Conservation (phyloP, 2,329 filamentous ascomycete genomes). For the Myriosclerotinia curreyana region DNA sequence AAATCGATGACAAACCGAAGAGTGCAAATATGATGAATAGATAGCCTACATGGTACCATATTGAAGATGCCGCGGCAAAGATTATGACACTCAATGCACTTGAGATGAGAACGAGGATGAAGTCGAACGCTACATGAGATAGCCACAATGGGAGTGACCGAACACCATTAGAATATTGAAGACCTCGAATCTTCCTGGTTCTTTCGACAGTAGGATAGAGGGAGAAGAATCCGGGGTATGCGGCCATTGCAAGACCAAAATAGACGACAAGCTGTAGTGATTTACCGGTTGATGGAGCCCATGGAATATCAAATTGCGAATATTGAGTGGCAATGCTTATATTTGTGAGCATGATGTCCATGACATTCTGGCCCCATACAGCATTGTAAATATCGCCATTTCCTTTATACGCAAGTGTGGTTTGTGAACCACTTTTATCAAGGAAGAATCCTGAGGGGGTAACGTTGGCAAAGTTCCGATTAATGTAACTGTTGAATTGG, state of each 20-base stretch:
- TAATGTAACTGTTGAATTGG: conserved; percentile 66
- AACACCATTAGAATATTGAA: conserved; percentile 92
- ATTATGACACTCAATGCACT: conserved; percentile 66
- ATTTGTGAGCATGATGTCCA: conserved; percentile 65
- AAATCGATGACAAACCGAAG: conserved; percentile 73
- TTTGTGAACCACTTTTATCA: conserved; percentile 55
- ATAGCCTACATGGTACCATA: conserved; percentile 78
- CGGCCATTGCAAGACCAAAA: conserved; percentile 72
- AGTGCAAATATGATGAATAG: conserved; percentile 77
- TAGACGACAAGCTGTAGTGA: conserved; percentile 78
- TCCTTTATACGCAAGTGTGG: conserved; percentile 69
- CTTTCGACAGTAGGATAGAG: conserved; percentile 87
- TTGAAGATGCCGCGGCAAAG: conserved; percentile 60
- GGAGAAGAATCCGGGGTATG: conserved; percentile 82
- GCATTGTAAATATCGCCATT: conserved; percentile 56
- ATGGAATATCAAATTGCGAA: conserved; percentile 72
- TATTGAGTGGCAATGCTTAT: conserved; percentile 69
- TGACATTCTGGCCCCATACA: conserved; percentile 61
- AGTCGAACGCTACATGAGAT: conserved; percentile 79
- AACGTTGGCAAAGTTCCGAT: conserved; percentile 61
- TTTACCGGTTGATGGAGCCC: conserved; percentile 64
- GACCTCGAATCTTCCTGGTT: conserved; percentile 70
- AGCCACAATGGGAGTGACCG: conserved; percentile 78
- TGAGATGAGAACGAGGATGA: conserved; percentile 65
- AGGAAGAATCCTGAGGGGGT: conserved; percentile 80